phyloP scores from a whole-genome alignment of 2,329 filamentous ascomycete species.

The Nothopassalora personata region DNA sequence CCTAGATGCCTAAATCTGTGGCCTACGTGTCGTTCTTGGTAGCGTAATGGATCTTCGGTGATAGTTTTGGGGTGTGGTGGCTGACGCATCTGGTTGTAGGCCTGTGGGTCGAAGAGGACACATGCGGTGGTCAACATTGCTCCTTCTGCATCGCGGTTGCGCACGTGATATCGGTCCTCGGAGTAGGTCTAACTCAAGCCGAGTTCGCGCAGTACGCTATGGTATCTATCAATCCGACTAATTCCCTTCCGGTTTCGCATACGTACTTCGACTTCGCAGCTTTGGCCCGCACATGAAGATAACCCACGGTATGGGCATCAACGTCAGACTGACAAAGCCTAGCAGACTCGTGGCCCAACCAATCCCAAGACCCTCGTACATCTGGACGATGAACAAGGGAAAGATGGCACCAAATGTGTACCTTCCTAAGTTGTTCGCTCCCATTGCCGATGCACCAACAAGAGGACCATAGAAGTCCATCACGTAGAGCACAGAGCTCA shows the following conservation, averaged over 20 bases:
- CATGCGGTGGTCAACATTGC: no score
- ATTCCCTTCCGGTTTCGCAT: slow-evolving; percentile 7
- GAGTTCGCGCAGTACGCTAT: background rate
- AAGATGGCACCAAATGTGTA: slow-evolving; percentile 35
- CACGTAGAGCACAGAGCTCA: slow-evolving; percentile 36
- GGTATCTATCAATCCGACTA: background rate
- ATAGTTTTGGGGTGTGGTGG: no score
- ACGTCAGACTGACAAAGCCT: slow-evolving; percentile 31
- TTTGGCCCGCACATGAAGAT: slow-evolving; percentile 20
- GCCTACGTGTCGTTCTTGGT: no score
- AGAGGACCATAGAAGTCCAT: slow-evolving; percentile 37
- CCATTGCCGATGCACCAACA: slow-evolving; percentile 34
- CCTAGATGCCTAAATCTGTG: background rate
- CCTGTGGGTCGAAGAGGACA: no score
- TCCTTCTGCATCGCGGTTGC: no score
- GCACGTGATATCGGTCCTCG: no score
- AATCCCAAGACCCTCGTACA: slow-evolving; percentile 37
- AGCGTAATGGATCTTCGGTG: no score
- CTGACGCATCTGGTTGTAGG: no score
- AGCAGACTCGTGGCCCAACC: slow-evolving; percentile 39
- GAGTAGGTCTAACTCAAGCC: no score
- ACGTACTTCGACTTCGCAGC: slow-evolving; percentile 10
- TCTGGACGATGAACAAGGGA: slow-evolving; percentile 38
- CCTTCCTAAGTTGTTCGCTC: slow-evolving; percentile 24
- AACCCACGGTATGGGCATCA: slow-evolving; percentile 28